A percentile compares a stretch with the other conserved stretches of the same genome.
Evolutionary conservation across 2,329 filamentous ascomycete genomes (phyloP).

Genomic region (Colletotrichum scovillei): DNA sequence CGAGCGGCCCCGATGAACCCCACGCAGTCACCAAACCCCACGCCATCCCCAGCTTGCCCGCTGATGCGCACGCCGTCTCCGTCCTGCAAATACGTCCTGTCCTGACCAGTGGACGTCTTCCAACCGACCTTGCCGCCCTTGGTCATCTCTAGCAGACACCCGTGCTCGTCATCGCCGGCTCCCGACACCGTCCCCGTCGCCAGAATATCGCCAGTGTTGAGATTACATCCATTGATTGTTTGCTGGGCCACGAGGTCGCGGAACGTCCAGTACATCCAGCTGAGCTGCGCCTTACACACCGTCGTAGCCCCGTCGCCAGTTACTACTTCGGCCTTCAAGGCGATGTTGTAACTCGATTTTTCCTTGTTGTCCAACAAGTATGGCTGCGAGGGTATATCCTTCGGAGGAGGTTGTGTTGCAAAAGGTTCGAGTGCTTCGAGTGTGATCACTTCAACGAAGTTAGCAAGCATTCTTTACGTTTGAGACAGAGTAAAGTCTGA

Average conservation of each 20-base stretch:
- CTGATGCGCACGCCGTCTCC: conserved; percentile 52
- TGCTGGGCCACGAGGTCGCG: conserved; percentile 51
- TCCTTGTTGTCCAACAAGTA: conserved; percentile 49
- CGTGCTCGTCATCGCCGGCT: conserved; percentile 44
- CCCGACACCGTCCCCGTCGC: conserved; percentile 56
- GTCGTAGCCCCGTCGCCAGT: conserved; percentile 38
- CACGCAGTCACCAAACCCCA: conserved; percentile 51
- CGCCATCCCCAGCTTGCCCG: conserved; percentile 53
- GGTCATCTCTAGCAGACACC: conserved; percentile 54
- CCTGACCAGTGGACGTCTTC: conserved; percentile 42
- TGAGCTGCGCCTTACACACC: conserved; percentile 44
- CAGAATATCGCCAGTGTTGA: conserved; percentile 53
- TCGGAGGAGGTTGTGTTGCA: conserved; percentile 51
- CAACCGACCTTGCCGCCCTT: conserved; percentile 48
- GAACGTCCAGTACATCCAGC: conserved; percentile 52
- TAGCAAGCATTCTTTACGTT: not conserved
- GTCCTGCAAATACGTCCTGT: conserved; percentile 51
- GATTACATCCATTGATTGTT: conserved; percentile 48
- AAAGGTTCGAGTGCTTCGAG: conserved; percentile 71
- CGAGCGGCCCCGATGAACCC: conserved; percentile 39
- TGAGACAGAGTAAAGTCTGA: not conserved
- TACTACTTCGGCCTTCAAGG: conserved; percentile 43
- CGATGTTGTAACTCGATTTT: conserved; percentile 49
- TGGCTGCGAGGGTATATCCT: conserved; percentile 37
- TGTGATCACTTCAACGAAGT: conserved; percentile 55